phyloP scores from a whole-genome alignment of 1,284 basidiomycete genomes.

The Earliella scabrosa region DNA sequence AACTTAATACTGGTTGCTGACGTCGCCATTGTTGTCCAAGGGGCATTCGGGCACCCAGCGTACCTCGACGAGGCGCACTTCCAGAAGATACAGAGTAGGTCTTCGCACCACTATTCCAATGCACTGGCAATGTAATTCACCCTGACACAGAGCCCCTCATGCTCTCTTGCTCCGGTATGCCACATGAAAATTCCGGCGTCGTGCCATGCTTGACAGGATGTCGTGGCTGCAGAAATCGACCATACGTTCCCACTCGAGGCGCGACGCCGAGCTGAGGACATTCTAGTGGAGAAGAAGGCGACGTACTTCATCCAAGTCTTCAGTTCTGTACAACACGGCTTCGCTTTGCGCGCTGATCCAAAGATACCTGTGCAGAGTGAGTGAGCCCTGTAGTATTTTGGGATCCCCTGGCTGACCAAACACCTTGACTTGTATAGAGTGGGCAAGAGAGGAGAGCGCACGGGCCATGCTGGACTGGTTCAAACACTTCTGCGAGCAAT shows the following conservation, averaged over 20 bases:
- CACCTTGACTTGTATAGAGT: too few relatives aligned
- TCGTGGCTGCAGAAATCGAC: slow-evolving; percentile 47
- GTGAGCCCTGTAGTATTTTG: slow-evolving; percentile 22
- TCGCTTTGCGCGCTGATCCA: slow-evolving; percentile 46
- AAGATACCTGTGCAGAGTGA: slow-evolving; percentile 45
- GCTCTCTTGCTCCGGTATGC: slow-evolving; percentile 18
- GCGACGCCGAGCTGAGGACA: slow-evolving; percentile 50
- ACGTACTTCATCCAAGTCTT: slow-evolving; percentile 55
- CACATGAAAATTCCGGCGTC: too few relatives aligned
- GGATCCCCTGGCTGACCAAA: not conserved
- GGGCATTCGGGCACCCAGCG: slow-evolving; percentile 61
- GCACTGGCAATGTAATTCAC: too few relatives aligned
- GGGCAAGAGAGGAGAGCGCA: slow-evolving; percentile 63
- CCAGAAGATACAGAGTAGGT: slow-evolving; percentile 49
- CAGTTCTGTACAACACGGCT: slow-evolving; percentile 51
- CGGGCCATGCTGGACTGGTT: slow-evolving; percentile 39
- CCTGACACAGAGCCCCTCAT: slow-evolving; percentile 15
- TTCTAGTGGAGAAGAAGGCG: slow-evolving; percentile 47
- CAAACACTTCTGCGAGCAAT: slow-evolving; percentile 8
- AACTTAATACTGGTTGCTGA: not conserved
- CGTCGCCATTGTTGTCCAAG: slow-evolving; percentile 33
- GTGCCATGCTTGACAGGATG: too few relatives aligned
- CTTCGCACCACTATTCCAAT: slow-evolving; percentile 36
- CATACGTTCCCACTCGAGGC: slow-evolving; percentile 46
- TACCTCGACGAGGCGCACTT: slow-evolving; percentile 54